These are phyloP conservation scores for Leishmania amazonensis DNA, from an alignment of 208 protist species.

Conservation along the genomic window DNA sequence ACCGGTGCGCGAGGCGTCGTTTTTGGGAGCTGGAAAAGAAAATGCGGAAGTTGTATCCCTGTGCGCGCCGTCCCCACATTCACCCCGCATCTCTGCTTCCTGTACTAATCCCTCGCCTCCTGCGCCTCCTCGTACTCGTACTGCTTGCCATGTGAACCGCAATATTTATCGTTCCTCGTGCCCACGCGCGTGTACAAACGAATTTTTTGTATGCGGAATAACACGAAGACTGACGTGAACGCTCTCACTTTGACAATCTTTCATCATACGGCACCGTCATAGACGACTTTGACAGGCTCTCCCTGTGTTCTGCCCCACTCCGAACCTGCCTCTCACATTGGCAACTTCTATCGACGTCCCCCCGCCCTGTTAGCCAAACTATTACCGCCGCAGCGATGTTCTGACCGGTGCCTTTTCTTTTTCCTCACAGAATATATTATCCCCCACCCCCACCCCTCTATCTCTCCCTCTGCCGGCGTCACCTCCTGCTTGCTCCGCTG, in stretches of 20 bases:
- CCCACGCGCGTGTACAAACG: not conserved
- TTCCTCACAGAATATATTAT: not conserved
- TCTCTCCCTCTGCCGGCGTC: not conserved
- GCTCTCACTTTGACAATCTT: not conserved
- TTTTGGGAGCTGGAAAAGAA: too few species aligned
- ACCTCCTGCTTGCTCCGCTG: not conserved
- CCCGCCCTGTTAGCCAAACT: not conserved
- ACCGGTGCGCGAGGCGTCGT: not conserved
- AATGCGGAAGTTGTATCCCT: too few species aligned
- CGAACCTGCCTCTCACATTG: not conserved
- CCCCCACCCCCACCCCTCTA: not conserved
- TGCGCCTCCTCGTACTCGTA: not conserved
- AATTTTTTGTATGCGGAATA: not conserved
- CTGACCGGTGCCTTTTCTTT: not conserved
- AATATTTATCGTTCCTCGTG: too few species aligned
- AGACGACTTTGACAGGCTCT: not conserved
- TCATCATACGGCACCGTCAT: not conserved
- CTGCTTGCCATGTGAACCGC: not conserved
- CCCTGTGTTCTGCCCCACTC: not conserved
- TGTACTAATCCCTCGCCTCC: too few species aligned
- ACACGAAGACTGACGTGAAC: not conserved
- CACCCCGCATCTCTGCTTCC: not conserved
- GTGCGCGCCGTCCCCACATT: too few species aligned
- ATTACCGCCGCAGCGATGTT: not conserved
- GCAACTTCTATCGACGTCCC: not conserved